These are phyloP conservation scores for Umbelopsis sp. DNA, from an alignment of 371 early-diverging fungal genomes.

Conservation along the genomic window DNA sequence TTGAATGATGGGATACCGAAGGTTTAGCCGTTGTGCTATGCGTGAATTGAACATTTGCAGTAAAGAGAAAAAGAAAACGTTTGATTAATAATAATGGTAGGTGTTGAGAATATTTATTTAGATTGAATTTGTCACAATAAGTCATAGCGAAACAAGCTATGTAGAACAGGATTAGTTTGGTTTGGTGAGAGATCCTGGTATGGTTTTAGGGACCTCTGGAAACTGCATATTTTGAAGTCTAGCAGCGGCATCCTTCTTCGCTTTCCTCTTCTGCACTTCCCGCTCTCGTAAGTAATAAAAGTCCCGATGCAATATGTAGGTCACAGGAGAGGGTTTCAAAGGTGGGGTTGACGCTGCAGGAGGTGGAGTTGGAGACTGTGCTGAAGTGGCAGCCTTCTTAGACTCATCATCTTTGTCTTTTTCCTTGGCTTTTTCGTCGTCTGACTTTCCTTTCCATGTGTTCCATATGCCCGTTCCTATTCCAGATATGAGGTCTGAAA, in stretches of 20 bases:
- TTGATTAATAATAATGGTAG: background rate
- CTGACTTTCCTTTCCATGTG: constrained; percentile 34
- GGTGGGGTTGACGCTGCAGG: constrained; percentile 28
- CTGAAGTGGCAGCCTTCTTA: constrained; percentile 16
- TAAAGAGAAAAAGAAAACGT: background rate
- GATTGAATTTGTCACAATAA: no score
- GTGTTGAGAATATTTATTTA: no score
- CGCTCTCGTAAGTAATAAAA: constrained; percentile 61
- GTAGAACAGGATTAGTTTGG: background rate
- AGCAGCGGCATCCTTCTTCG: constrained; percentile 51
- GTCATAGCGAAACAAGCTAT: no score
- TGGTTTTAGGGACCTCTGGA: constrained; percentile 56
- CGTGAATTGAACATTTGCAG: background rate
- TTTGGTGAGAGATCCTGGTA: constrained; percentile 16
- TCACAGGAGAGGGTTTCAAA: constrained; percentile 26
- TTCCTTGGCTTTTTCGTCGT: constrained; percentile 27
- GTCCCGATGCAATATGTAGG: constrained; percentile 57
- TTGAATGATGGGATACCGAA: constrained; percentile 44
- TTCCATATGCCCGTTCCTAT: constrained; percentile 47
- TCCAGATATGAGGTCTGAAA: constrained; percentile 42
- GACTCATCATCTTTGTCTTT: constrained; percentile 27
- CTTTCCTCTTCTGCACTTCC: constrained; percentile 44
- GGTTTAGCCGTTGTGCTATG: constrained; percentile 14
- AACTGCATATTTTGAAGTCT: constrained; percentile 48
- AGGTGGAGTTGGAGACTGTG: constrained; percentile 18